Conservation (phyloP, 305 asterid species). For the Solanum aculeatissimum region DNA sequence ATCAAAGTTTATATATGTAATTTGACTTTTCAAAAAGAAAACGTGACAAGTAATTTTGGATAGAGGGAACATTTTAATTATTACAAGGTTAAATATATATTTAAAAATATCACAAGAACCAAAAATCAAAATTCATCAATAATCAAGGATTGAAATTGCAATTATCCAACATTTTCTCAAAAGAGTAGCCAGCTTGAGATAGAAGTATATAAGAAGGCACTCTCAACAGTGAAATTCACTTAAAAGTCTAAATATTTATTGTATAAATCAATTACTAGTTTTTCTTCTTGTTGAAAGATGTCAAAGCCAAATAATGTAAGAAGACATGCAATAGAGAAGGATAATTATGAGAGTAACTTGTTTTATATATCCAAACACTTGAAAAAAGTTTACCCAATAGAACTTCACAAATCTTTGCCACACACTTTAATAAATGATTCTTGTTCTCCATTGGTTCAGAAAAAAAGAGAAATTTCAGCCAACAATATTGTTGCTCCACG, state of each 20-base stretch:
- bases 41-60: too few species aligned
- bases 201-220: not conserved
- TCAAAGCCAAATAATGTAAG: slow-evolving; percentile 32
- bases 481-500: slow-evolving; percentile 18
- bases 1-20: too few species aligned
- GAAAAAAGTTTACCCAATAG: slow-evolving; percentile 64
- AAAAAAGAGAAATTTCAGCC: slow-evolving; percentile 12
- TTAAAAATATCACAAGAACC: not conserved
- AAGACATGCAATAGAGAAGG: slow-evolving; percentile 25
- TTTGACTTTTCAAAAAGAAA: too few species aligned
- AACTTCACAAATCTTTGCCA: slow-evolving; percentile 42
- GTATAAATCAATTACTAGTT: slow-evolving; percentile 1
- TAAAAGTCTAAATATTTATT: not conserved
- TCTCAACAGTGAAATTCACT: slow-evolving; percentile 20
- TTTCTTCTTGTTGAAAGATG: slow-evolving; percentile 9
- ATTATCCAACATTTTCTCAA: not conserved
- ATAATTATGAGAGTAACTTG: not conserved
- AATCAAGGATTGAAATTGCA: not conserved
- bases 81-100: not conserved
- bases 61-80: not conserved
- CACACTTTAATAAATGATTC: slow-evolving; percentile 63
- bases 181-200: not conserved
- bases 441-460: slow-evolving; percentile 46
- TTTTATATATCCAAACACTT: slow-evolving; percentile 6
- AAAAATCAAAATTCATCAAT: not conserved